Evolutionary conservation across 371 early-diverging fungal species (phyloP).

Genomic region (Haplosporangium sp.): DNA sequence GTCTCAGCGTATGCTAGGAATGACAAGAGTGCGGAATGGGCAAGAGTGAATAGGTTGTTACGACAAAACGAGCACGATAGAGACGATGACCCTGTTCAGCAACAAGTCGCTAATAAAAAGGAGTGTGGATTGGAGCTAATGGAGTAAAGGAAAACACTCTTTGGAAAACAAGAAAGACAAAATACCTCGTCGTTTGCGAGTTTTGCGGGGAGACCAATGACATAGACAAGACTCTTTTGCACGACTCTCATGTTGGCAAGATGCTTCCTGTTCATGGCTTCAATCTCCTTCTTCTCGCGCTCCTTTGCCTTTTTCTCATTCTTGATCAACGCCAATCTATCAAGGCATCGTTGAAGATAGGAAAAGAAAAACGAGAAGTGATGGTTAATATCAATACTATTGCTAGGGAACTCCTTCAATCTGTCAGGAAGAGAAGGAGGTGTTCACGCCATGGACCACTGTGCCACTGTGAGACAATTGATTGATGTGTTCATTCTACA

Average conservation of each 20-base stretch:
- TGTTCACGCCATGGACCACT: too few species aligned
- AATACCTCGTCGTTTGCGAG: constrained; percentile 89
- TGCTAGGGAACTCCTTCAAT: too few species aligned
- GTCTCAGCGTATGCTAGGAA: constrained; percentile 67
- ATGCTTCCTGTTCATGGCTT: constrained; percentile 86
- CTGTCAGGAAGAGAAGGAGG: constrained; percentile 3
- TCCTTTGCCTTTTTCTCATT: constrained; percentile 90
- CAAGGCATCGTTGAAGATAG: constrained; percentile 5
- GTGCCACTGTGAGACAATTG: too few species aligned
- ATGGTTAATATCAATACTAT: too few species aligned
- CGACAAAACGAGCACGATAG: background rate
- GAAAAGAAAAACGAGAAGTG: too few species aligned
- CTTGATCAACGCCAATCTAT: constrained; percentile 70
- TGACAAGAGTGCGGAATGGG: too few species aligned
- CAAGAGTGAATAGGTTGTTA: background rate
- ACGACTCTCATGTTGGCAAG: constrained; percentile 93
- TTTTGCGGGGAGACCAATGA: constrained; percentile 89
- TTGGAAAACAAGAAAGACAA: background rate
- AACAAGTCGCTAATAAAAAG: too few species aligned
- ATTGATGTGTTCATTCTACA: too few species aligned
- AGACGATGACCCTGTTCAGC: too few species aligned
- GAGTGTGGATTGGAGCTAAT: too few species aligned
- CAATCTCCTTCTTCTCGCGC: constrained; percentile 88
- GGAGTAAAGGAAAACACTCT: too few species aligned
- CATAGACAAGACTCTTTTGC: constrained; percentile 96